Evolutionary conservation across 225 moss, liverwort and hornwort species (phyloP), one percentile per base, ranked within the genome.

Genomic region (Asterella californica): DNA sequence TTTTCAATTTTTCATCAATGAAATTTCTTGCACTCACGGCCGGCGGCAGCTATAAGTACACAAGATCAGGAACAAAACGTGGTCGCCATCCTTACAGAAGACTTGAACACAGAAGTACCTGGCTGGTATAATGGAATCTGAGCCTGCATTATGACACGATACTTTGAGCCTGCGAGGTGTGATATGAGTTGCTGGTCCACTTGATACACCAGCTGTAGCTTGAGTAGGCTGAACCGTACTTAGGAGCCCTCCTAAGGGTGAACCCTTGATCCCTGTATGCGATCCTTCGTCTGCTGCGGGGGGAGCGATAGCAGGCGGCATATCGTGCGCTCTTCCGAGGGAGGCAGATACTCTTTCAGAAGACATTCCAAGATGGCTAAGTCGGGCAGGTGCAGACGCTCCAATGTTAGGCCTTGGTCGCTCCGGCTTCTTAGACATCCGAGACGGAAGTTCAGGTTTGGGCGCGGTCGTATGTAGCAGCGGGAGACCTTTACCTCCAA

Each of bases 201-300:
- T 89, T 38, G 94, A 91, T 61, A 90, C 91, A 18, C 87, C 91
- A 38, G 89, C 59, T n/a, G 78, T 78, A 15, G 81, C 74, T 65
- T 83, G 87, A 2, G 85, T 79, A 24, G 89, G 79, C 66, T 89
- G 83, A 71, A 87, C 86, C 55, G 87, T 86, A 76, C 76, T 91
- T 47, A 91, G 90, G 85, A 81, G 91, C 80, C 53, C 91, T 83
- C 70, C 91, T 86, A 88, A 83, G 63, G 88, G 84, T 46, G 97
- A 94, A 60, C 88, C 83, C 87, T 94, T 94, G 0, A 93, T 88
- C 33, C 97, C 97, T 46, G 97, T 99, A 80, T 93, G 87, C 61
- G 97, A 99, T 73, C 97, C 97, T 89, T 99, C 97, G 70, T 99
- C 97, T 14, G 94, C 97, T 55, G 97, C 94, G 24, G 91, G 89